Percentiles rank a stretch among this genome's conserved stretches.
Evolutionary conservation across 768 basidiomycete genomes (phyloP).

Genomic region (Boletus sp.): DNA sequence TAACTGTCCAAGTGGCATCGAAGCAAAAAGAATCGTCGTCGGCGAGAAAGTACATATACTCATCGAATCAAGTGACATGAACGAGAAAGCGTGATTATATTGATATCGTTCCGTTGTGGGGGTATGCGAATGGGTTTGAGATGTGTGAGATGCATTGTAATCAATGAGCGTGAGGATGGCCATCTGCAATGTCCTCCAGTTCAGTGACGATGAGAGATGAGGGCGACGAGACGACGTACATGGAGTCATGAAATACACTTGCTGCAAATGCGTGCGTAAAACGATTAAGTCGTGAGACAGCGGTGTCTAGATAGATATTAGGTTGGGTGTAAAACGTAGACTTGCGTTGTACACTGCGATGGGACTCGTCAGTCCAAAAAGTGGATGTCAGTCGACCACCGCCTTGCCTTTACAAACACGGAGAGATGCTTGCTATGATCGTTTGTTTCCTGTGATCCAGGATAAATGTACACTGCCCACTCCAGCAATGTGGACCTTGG

Average conservation of each 20-base stretch:
- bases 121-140: slow-evolving; percentile 24
- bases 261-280: slow-evolving; percentile 22
- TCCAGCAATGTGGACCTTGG: slow-evolving; percentile 68
- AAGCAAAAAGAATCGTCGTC: slow-evolving; percentile 9
- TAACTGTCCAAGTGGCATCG: slow-evolving; percentile 4
- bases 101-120: slow-evolving; percentile 27
- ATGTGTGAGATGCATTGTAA: slow-evolving; percentile 22
- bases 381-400: background rate
- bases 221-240: slow-evolving; percentile 8
- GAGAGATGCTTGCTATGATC: slow-evolving; percentile 22
- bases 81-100: slow-evolving; percentile 24
- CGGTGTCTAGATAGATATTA: slow-evolving; percentile 25
- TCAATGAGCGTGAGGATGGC: slow-evolving; percentile 25
- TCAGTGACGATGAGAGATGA: background rate
- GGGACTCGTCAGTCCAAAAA: slow-evolving; percentile 1
- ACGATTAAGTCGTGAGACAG: slow-evolving; percentile 30
- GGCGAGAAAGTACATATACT: slow-evolving; percentile 7
- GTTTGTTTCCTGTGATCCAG: slow-evolving; percentile 60
- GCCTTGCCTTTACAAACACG: slow-evolving; percentile 27
- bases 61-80: slow-evolving; percentile 22
- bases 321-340: slow-evolving; percentile 26
- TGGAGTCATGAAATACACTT: slow-evolving; percentile 30
- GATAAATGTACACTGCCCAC: slow-evolving; percentile 79
- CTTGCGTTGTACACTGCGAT: slow-evolving; percentile 28
- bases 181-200: slow-evolving; percentile 21